These are phyloP conservation scores for Thozetella sp. DNA, from an alignment of 495 filamentous ascomycete genomes.

Conservation along the genomic window DNA sequence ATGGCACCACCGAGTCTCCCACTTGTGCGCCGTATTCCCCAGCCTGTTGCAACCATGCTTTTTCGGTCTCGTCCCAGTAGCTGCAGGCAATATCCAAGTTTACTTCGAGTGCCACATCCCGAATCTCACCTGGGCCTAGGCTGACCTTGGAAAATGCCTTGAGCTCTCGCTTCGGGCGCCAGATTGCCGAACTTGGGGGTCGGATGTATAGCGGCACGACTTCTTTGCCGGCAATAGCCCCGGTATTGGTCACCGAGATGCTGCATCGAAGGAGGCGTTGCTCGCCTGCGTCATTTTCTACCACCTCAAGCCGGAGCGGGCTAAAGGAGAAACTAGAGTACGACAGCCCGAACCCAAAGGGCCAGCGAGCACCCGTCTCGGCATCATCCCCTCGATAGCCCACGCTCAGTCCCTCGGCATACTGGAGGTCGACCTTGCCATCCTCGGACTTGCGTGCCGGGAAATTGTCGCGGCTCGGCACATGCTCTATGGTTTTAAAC, in stretches of 20 bases:
- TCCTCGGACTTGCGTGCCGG: not conserved
- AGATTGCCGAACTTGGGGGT: not conserved
- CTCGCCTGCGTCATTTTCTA: not conserved
- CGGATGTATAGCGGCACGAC: not conserved
- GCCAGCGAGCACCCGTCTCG: not conserved
- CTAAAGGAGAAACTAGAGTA: not conserved
- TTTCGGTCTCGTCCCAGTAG: not conserved
- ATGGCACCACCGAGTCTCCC: not conserved
- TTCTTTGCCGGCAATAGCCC: not conserved
- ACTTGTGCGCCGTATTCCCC: not conserved
- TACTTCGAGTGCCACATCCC: not conserved
- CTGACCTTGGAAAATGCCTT: not conserved
- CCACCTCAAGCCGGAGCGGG: not conserved
- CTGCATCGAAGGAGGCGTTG: not conserved
- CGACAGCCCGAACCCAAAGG: not conserved
- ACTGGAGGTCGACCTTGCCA: not conserved
- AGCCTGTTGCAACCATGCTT: not conserved
- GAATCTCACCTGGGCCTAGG: not conserved
- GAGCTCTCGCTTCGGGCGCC: not conserved
- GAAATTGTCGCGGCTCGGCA: not conserved
- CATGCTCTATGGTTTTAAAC: not conserved
- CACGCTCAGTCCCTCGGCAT: not conserved
- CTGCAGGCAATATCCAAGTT: not conserved
- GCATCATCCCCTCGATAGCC: not conserved
- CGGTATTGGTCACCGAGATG: not conserved